Evolutionary conservation across 179 eudicot species (phyloP).

Genomic region (Amaranthus tricolor): DNA sequence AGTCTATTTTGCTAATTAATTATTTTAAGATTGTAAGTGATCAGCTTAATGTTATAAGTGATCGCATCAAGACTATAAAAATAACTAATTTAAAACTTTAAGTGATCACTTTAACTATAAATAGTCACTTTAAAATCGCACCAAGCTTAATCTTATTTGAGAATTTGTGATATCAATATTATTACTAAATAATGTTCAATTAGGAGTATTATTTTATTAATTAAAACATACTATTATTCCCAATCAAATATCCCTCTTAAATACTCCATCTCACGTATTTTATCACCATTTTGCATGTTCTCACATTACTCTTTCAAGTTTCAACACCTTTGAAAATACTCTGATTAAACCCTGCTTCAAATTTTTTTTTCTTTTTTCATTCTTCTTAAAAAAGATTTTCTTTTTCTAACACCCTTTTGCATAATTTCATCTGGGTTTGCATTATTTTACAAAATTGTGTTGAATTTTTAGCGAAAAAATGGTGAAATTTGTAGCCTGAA

Average conservation of each 20-base stretch:
- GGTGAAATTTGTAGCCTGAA: constrained; percentile 9
- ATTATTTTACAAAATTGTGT: constrained; percentile 3
- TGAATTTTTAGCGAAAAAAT: neutral
- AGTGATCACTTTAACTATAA: too few species aligned
- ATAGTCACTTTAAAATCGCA: too few species aligned
- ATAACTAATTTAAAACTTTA: too few species aligned
- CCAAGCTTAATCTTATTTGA: too few species aligned
- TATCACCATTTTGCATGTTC: constrained; percentile 28
- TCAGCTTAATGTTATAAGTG: too few species aligned
- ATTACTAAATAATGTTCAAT: too few species aligned
- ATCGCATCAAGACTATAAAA: too few species aligned
- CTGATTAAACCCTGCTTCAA: neutral
- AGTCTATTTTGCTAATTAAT: too few species aligned
- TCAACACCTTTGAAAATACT: constrained; percentile 13
- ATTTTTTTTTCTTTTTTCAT: neutral
- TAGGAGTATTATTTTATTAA: neutral
- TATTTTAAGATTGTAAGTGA: too few species aligned
- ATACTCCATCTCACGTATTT: constrained; percentile 17
- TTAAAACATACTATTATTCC: neutral
- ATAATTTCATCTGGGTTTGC: constrained; percentile 27
- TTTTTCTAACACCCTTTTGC: constrained; percentile 14
- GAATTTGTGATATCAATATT: too few species aligned
- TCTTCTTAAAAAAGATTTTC: constrained; percentile 14
- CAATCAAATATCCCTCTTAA: constrained; percentile 10
- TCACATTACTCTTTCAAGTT: constrained; percentile 27